Percentiles rank a stretch among this genome's conserved stretches.
phyloP scores from a whole-genome alignment of 768 basidiomycete genomes.

The Auricularia sp. region DNA sequence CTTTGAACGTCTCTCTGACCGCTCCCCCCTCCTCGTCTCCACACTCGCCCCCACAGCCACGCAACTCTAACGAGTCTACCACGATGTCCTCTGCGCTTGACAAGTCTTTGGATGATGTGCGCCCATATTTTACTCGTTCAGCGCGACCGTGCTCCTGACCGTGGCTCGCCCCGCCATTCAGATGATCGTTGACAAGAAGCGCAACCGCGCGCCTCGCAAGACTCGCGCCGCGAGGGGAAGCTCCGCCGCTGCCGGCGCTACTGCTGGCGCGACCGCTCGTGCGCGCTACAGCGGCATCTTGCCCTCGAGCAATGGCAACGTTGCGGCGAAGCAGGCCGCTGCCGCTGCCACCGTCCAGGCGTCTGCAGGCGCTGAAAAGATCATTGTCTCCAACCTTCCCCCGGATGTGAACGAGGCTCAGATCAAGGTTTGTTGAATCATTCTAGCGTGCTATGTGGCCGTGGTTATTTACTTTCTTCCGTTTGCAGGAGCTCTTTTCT shows the following conservation, averaged over 20 bases:
- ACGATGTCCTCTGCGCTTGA: conserved; percentile 41
- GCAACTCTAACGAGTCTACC: conserved; percentile 1
- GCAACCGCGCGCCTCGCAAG: conserved; percentile 2
- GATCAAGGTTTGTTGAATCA: conserved; percentile 60
- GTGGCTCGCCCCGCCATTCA: background rate
- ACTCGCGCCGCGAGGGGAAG: conserved; percentile 2
- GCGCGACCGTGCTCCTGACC: background rate
- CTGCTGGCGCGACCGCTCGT: conserved; percentile 22
- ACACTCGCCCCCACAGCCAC: conserved; percentile 5
- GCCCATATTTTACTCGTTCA: background rate
- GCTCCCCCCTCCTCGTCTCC: conserved; percentile 12
- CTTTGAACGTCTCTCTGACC: conserved; percentile 9
- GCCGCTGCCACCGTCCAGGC: conserved; percentile 29
- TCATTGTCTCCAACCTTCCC: conserved; percentile 92
- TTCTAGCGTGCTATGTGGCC: background rate
- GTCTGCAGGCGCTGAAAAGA: conserved; percentile 56
- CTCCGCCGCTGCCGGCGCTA: conserved; percentile 4
- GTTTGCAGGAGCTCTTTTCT: conserved; percentile 76
- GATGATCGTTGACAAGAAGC: conserved; percentile 8
- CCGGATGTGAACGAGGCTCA: conserved; percentile 86
- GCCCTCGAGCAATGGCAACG: conserved; percentile 17
- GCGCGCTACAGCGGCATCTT: conserved; percentile 16
- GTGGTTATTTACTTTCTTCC: conserved; percentile 2
- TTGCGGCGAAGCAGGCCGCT: conserved; percentile 17
- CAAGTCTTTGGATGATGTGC: conserved; percentile 74